Conservation (phyloP, 1,284 basidiomycete genomes). For the Golubevia pallescens region DNA sequence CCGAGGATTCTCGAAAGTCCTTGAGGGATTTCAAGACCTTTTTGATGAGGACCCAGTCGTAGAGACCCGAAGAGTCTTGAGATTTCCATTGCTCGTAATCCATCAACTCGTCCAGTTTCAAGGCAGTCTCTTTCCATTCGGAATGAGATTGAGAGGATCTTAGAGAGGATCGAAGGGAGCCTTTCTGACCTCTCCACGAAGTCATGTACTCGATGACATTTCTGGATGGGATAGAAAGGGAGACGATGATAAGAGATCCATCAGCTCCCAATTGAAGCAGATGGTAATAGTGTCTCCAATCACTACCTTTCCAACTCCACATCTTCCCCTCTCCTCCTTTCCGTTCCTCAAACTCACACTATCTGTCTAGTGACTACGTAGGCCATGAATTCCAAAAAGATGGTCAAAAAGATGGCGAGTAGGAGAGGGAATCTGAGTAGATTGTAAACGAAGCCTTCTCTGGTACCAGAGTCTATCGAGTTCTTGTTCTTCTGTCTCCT, state of each 20-base stretch:
- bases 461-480: slow-evolving; percentile 31
- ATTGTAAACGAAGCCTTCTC: slow-evolving; percentile 52
- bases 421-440: slow-evolving; percentile 53
- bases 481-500: slow-evolving; percentile 17
- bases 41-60: slow-evolving; percentile 61
- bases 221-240: neutral
- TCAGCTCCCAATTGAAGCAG: too few relatives aligned
- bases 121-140: slow-evolving; percentile 48
- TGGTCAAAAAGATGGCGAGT: slow-evolving; percentile 36
- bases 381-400: slow-evolving; percentile 44
- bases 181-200: too few relatives aligned
- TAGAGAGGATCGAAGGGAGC: too few relatives aligned
- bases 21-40: slow-evolving; percentile 46
- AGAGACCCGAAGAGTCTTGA: slow-evolving; percentile 48
- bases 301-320: too few relatives aligned
- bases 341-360: slow-evolving; percentile 14
- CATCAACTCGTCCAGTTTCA: slow-evolving; percentile 43
- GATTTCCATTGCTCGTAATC: slow-evolving; percentile 53
- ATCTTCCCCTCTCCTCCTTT: too few relatives aligned
- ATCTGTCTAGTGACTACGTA: slow-evolving; percentile 55
- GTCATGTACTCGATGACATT: slow-evolving; percentile 48
- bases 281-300: too few relatives aligned
- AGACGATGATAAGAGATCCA: too few relatives aligned
- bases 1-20: slow-evolving; percentile 3
- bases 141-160: too few relatives aligned